phyloP scores from a whole-genome alignment of 208 protist species.

The Naegleria fowleri region DNA sequence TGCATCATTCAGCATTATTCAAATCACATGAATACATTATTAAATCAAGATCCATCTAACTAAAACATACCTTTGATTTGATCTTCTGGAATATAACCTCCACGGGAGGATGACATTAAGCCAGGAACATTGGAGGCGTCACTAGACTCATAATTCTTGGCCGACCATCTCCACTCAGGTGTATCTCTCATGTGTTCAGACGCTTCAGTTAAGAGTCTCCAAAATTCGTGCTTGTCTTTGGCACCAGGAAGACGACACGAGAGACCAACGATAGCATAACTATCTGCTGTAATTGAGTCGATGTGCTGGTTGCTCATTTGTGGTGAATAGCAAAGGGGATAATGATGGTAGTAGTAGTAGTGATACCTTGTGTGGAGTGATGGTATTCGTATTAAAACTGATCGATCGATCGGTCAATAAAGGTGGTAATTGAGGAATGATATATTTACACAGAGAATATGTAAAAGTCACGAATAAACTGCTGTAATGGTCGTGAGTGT shows the following conservation, averaged over 20 bases:
- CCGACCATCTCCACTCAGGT: not conserved
- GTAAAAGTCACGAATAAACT: too few species aligned
- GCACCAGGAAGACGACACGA: constrained; percentile 10
- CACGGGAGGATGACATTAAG: not conserved
- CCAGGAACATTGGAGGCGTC: not conserved
- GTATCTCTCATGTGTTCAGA: not conserved
- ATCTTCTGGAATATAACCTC: not conserved
- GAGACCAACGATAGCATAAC: constrained; percentile 28
- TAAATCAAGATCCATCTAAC: too few species aligned
- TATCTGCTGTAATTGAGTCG: not conserved
- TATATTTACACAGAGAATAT: too few species aligned
- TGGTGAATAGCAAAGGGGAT: too few species aligned
- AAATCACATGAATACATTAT: not conserved
- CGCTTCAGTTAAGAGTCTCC: not conserved
- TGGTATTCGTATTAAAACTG: not conserved
- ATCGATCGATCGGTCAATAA: not conserved
- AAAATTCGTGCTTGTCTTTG: not conserved
- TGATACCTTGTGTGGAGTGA: not conserved
- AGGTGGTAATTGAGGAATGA: too few species aligned
- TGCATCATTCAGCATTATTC: too few species aligned
- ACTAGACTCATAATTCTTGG: not conserved
- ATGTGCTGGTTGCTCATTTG: not conserved
- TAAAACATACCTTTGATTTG: not conserved
- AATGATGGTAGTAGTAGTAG: not conserved
- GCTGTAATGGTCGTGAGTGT: too few species aligned